Base-by-base conservation (phyloP, 2,329 filamentous ascomycete species). In the Verticillium tricorpus region DNA sequence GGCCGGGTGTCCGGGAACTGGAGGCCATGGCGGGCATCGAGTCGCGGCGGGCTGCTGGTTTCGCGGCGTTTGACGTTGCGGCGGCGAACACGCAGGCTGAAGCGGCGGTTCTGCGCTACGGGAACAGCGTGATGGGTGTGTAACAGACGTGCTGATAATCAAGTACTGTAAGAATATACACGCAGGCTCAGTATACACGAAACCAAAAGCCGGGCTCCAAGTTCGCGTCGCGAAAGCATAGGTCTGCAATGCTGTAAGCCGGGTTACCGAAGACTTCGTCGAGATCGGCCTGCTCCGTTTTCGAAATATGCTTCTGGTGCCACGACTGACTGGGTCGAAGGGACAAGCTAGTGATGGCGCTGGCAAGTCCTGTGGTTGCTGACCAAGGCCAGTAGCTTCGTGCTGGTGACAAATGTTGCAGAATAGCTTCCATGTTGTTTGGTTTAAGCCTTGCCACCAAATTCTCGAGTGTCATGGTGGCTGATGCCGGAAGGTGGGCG, bases 11-110 rank as follows among this genome's bases (percentile, higher is more conserved):
- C 56, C 71, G 72, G 1, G 74, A 74, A 63, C 66, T 81, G 31
- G 72, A 72, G 34, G 65, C 64, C 15, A 71, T 74, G 62, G 66
- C 72, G 2, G 68, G 70, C 25, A 62, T 63, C 0, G 67, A 70
- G 5, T 81, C 78, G 2, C 65, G 76, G 50, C 74, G 73, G 62
- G 76, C 81, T 0, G 78, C 83, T 69, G 82, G 82, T 0, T 72
- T 54, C 25, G 58, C 58, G 45, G 28, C 58, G 9, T 59, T 59
- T 28, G 58, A 59, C 22, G 31, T 55, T 1, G 31, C 32, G 9
- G 19, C 40, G 5, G 40, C 58, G n/a, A 22, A 4, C 19, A 54
- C 39, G 2, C 17, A 39, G 12, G 58, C 40, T 3, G 58, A 59
- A 14, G n/a, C 11, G n/a, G 45, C 40, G 31, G 40, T 59, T 6